Base-by-base conservation (phyloP, 2,329 filamentous ascomycete genomes). In the Paracoccidioides brasiliensis region DNA sequence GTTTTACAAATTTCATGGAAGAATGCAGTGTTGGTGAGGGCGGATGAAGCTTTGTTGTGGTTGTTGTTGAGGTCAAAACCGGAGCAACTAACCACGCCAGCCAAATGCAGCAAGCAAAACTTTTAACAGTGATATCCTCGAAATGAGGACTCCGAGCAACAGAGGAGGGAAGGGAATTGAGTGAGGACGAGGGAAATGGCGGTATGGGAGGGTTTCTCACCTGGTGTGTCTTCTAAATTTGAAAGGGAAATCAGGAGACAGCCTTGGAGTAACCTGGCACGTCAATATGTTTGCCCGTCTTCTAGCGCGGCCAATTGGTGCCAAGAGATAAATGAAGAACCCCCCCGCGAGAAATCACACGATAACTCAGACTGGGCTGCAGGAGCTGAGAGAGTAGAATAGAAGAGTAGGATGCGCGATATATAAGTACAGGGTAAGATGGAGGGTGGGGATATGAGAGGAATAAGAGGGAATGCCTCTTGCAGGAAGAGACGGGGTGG, bases 201-300 rank as follows among this genome's bases (percentile, higher is more conserved):
- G 35, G 22, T n/a, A 41, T 40, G 49, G 37, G 49, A 52, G 38
- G 7, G 5, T 32, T 32, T 28, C 49, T 52, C 32, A 52, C 49
- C n/a, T 12, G 41, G 38, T 52, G 41, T 52, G 22, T 22, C 22
- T 22, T 22, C 22, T 22, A 22, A 22, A 22, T 52, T 42, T n/a
- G 49, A 52, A 15, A 61, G 59, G 58, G 62, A 62, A 62, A 64
- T 58, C 63, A 63, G 62, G 57, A 61, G 64, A 65, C 61, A 60
- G 22, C 22, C 22, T 22, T 22, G 22, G 22, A 22, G 52, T 54
- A 41, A 41, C 22, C 42, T 66, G 64, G 68, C 66, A 67, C 67
- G 67, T 64, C 59, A 65, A n/a, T 22, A 69, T 71, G 68, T 71
- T 71, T 71, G 69, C 69, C 67, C 67, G 67, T 69, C 67, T 57